Conservation (phyloP, 108 stramenopile genomes). For the Discostella pseudostelligera region DNA sequence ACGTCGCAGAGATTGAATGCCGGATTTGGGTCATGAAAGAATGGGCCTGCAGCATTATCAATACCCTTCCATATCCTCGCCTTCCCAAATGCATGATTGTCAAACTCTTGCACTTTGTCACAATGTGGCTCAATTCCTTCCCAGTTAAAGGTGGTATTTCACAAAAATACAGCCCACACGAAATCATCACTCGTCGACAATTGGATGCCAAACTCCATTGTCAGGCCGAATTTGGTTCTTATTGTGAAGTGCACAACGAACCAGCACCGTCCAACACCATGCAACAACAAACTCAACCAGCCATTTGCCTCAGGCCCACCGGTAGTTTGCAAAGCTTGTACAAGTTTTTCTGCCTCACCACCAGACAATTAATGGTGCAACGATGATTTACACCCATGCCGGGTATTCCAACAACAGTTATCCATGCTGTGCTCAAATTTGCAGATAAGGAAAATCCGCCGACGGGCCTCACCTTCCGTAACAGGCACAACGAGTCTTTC, state of each 20-base stretch:
- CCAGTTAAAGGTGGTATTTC: slow-evolving; percentile 41
- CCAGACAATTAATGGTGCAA: slow-evolving; percentile 26
- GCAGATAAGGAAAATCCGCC: no score
- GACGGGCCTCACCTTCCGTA: no score
- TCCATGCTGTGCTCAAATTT: no score
- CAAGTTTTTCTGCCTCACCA: slow-evolving; percentile 28
- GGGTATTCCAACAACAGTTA: no score
- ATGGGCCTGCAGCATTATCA: slow-evolving; percentile 21
- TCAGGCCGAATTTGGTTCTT: slow-evolving; percentile 4
- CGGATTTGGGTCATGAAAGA: slow-evolving; percentile 25
- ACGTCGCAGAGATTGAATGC: slow-evolving; percentile 6
- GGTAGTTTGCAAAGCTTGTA: slow-evolving; percentile 50
- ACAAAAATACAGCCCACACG: slow-evolving; percentile 24
- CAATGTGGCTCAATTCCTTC: slow-evolving; percentile 37
- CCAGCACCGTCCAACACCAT: background rate
- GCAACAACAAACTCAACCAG: background rate
- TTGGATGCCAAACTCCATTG: slow-evolving; percentile 6
- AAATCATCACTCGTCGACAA: background rate
- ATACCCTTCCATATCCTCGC: slow-evolving; percentile 34
- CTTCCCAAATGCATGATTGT: slow-evolving; percentile 27
- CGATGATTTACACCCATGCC: background rate
- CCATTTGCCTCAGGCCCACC: slow-evolving; percentile 24
- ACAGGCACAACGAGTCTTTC: no score
- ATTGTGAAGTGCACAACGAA: slow-evolving; percentile 4
- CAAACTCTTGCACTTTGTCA: slow-evolving; percentile 17